Conservation (phyloP, 2,329 filamentous ascomycete genomes). For the Polytolypa hystricis region DNA sequence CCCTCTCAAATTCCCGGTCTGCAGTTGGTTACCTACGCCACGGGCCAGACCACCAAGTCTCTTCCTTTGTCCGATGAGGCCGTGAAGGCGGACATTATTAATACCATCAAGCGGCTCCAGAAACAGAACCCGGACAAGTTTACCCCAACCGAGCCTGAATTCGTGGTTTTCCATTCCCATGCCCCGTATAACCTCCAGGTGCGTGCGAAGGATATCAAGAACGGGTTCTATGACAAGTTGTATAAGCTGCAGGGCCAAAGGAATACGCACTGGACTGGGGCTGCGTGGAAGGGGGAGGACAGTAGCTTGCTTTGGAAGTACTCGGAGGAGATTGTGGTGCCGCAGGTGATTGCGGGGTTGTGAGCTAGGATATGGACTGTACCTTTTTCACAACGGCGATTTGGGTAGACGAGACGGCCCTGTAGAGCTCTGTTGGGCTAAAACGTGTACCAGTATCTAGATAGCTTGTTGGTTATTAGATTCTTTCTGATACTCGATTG, state of each 20-base stretch:
- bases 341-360: no score
- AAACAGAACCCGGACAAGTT: slow-evolving; percentile 8
- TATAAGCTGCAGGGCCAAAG: slow-evolving; percentile 34
- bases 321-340: no score
- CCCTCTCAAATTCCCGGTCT: slow-evolving; percentile 12
- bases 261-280: slow-evolving; percentile 36
- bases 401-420: no score
- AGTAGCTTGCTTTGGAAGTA: slow-evolving; percentile 16
- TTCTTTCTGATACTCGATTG: no score
- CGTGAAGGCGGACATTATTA: slow-evolving; percentile 20
- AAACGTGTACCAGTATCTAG: no score
- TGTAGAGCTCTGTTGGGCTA: no score
- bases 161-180: slow-evolving; percentile 27
- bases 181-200: slow-evolving; percentile 28
- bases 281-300: slow-evolving; percentile 23
- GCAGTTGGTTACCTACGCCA: slow-evolving; percentile 11
- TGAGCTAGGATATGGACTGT: no score
- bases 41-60: slow-evolving; percentile 5
- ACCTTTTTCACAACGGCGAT: no score
- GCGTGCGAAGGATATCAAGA: slow-evolving; percentile 22
- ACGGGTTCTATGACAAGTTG: slow-evolving; percentile 33
- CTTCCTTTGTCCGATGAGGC: slow-evolving; percentile 13
- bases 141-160: slow-evolving; percentile 16
- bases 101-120: slow-evolving; percentile 13
- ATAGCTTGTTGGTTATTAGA: no score